These are phyloP conservation scores for Sphaerulina vaccinii DNA, from an alignment of 2,329 filamentous ascomycete species.

Conservation along the genomic window DNA sequence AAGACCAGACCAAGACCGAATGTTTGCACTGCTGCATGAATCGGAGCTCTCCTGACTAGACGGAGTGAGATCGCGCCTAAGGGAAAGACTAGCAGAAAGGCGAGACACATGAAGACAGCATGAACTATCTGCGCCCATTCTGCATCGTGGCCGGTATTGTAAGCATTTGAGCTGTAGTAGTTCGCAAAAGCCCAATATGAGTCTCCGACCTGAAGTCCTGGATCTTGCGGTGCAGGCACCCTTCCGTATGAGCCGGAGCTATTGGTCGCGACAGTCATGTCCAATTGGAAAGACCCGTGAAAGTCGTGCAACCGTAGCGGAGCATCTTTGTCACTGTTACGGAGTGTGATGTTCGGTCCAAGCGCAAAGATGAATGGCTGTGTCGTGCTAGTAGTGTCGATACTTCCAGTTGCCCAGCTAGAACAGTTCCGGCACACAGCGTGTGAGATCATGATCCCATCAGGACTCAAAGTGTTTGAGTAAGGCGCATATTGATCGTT, in stretches of 20 bases:
- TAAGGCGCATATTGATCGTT: constrained; percentile 38
- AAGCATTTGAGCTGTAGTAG: constrained; percentile 29
- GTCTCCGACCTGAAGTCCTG: constrained; percentile 23
- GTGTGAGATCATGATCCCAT: constrained; percentile 35
- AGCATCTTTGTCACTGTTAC: constrained; percentile 34
- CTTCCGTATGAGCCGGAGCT: constrained; percentile 32
- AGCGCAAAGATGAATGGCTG: constrained; percentile 47
- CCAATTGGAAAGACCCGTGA: constrained; percentile 44
- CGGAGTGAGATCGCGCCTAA: constrained; percentile 40
- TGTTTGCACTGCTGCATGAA: constrained; percentile 44
- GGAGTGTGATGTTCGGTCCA: constrained; percentile 37
- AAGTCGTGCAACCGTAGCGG: constrained; percentile 39
- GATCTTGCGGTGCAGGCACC: constrained; percentile 38
- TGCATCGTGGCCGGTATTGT: constrained; percentile 26
- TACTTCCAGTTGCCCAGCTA: constrained; percentile 37
- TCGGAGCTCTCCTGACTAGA: constrained; percentile 41
- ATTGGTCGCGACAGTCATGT: constrained; percentile 42
- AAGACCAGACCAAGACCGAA: constrained; percentile 40
- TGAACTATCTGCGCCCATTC: constrained; percentile 28
- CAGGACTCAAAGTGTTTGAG: constrained; percentile 26
- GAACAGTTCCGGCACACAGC: constrained; percentile 43
- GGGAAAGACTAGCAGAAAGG: constrained; percentile 41
- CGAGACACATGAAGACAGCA: constrained; percentile 37
- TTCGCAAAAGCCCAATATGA: constrained; percentile 29
- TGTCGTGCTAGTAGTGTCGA: constrained; percentile 35